These are phyloP conservation scores for Sphenostylis stenocarpa DNA, from an alignment of 306 rosid species.

Conservation along the genomic window DNA sequence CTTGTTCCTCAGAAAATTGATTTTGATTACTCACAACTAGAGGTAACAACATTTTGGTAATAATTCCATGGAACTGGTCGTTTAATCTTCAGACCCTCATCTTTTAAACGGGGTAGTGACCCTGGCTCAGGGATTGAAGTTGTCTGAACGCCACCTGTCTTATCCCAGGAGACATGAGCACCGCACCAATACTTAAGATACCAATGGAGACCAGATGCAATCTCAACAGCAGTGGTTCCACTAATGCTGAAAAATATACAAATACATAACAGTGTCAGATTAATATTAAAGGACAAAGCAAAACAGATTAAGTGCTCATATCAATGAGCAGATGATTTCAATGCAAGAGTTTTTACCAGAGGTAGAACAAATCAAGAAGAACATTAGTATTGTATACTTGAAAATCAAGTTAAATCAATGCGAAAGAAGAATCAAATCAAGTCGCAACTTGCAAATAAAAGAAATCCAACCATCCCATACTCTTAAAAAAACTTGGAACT, in stretches of 20 bases:
- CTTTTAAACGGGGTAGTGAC: conserved; percentile 69
- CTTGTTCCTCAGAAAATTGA: neutral
- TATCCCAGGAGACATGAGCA: conserved; percentile 92
- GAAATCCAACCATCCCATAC: conserved; percentile 17
- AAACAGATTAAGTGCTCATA: neutral
- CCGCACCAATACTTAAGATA: conserved; percentile 91
- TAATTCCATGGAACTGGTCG: conserved; percentile 92
- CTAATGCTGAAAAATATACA: conserved; percentile 51
- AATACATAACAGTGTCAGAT: conserved; percentile 25
- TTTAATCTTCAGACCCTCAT: conserved; percentile 58
- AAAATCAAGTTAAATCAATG: conserved; percentile 10
- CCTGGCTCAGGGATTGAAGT: conserved; percentile 81
- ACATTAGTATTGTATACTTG: conserved; percentile 8
- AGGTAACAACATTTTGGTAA: conserved; percentile 96
- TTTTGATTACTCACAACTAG: conserved; percentile 77
- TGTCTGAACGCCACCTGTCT: conserved; percentile 85
- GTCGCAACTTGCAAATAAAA: neutral
- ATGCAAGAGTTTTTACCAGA: conserved; percentile 5
- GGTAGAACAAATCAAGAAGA: conserved; percentile 1
- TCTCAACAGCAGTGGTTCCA: conserved; percentile 89
- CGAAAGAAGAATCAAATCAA: neutral
- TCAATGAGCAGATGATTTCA: neutral
- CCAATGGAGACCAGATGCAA: conserved; percentile 92
- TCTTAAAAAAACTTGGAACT: neutral
- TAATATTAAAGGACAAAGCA: neutral